A percentile compares a stretch with the other conserved stretches of the same genome.
Conservation (phyloP, 495 filamentous ascomycete genomes). For the Neurospora sp. region DNA sequence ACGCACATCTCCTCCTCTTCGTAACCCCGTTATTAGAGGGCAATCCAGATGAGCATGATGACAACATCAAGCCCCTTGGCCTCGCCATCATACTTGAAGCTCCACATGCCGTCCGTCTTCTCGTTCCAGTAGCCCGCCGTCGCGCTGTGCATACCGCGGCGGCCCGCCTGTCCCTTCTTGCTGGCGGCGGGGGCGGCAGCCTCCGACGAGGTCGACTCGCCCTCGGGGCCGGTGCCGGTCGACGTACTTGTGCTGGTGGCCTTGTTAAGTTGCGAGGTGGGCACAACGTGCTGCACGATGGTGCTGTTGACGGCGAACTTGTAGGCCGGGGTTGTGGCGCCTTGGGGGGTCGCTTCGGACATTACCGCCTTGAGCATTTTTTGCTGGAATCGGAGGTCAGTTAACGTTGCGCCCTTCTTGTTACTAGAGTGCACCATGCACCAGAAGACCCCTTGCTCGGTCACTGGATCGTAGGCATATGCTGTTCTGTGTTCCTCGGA, state of each 20-base stretch:
- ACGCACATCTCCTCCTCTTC: not conserved
- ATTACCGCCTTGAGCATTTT: conserved; percentile 77
- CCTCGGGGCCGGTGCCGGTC: conserved; percentile 22
- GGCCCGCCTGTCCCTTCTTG: conserved; percentile 55
- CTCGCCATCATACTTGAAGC: conserved; percentile 85
- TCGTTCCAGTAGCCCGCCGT: conserved; percentile 96
- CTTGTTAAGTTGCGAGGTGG: conserved; percentile 45
- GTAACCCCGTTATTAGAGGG: conserved; percentile 27
- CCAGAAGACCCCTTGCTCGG: not conserved
- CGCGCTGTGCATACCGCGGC: conserved; percentile 92
- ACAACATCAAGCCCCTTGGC: conserved; percentile 84
- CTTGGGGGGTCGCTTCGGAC: conserved; percentile 59
- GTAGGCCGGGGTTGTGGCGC: conserved; percentile 44
- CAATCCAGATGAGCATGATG: conserved; percentile 84
- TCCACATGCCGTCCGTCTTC: conserved; percentile 96
- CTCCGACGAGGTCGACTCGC: conserved; percentile 27
- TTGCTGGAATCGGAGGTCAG: conserved; percentile 44
- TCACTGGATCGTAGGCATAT: not conserved
- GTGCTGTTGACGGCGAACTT: conserved; percentile 96
- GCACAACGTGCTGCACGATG: conserved; percentile 81
- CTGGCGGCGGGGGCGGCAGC: conserved; percentile 30
- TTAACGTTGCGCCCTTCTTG: not conserved
- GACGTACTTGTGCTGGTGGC: conserved; percentile 29
- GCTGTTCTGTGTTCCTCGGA: not conserved
- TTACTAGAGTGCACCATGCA: not conserved